Evolutionary conservation across 75 land plant genomes (phyloP).

Genomic region (Selaginella tamariscina): DNA sequence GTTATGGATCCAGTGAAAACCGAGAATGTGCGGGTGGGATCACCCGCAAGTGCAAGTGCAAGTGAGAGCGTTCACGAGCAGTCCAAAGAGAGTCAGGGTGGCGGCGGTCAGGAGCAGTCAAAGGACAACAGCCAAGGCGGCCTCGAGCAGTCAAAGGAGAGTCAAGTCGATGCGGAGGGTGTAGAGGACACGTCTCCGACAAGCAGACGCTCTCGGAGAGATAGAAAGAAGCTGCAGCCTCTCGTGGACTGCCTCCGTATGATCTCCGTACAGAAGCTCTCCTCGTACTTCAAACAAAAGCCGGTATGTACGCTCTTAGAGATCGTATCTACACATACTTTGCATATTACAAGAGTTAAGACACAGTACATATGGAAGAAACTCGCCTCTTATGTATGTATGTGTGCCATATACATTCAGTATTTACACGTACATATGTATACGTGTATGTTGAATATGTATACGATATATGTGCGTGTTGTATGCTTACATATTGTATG

Average conservation of each 20-base stretch:
- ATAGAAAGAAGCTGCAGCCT: slow-evolving; percentile 30
- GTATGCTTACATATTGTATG: background rate
- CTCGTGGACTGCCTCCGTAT: slow-evolving; percentile 35
- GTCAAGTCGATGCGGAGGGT: slow-evolving; percentile 27
- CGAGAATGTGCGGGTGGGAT: too few species aligned
- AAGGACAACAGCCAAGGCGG: slow-evolving; percentile 7
- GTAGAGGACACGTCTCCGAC: slow-evolving; percentile 40
- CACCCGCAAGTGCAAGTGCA: slow-evolving; percentile 1
- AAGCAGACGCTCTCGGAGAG: slow-evolving; percentile 17
- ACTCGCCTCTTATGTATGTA: too few species aligned
- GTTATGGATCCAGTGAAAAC: too few species aligned
- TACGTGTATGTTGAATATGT: background rate
- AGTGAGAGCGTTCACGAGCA: slow-evolving; percentile 21
- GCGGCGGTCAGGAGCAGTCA: slow-evolving; percentile 4
- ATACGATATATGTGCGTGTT: background rate
- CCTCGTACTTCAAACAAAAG: slow-evolving; percentile 47
- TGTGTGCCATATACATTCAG: background rate
- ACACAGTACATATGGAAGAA: too few species aligned
- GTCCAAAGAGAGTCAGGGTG: slow-evolving; percentile 14
- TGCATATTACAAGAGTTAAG: too few species aligned
- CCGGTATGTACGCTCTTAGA: too few species aligned
- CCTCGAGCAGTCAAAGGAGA: slow-evolving; percentile 28
- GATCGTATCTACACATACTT: too few species aligned
- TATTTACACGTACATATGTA: background rate
- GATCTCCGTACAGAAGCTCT: slow-evolving; percentile 36